Percentiles rank a stretch among this genome's conserved stretches.
phyloP scores from a whole-genome alignment of 2,329 filamentous ascomycete species.

The Aspergillus tamarii region DNA sequence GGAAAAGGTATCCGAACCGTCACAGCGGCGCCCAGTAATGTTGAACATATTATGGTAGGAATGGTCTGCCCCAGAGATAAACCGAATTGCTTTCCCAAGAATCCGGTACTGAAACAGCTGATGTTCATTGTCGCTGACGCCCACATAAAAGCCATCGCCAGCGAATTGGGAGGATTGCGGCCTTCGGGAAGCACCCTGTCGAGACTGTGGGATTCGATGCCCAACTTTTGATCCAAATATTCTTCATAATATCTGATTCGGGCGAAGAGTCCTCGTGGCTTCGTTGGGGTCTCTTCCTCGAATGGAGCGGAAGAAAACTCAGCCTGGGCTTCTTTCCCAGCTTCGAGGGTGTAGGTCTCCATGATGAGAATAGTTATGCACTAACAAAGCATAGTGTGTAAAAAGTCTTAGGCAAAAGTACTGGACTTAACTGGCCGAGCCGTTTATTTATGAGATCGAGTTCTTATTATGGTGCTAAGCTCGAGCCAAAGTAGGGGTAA shows the following conservation, averaged over 20 bases:
- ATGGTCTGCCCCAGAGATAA: constrained; percentile 51
- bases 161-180: constrained; percentile 39
- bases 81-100: constrained; percentile 55
- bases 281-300: constrained; percentile 17
- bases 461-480: background rate
- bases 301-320: constrained; percentile 18
- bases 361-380: background rate
- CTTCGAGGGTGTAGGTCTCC: constrained; percentile 15
- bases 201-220: constrained; percentile 54
- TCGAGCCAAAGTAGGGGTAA: constrained; percentile 1
- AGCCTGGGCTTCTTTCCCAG: constrained; percentile 17
- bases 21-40: constrained; percentile 47
- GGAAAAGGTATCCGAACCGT: constrained; percentile 16
- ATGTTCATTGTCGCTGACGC: constrained; percentile 56
- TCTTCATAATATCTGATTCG: constrained; percentile 46
- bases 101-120: constrained; percentile 56
- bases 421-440: background rate
- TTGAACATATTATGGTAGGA: constrained; percentile 51
- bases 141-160: constrained; percentile 58
- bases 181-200: constrained; percentile 47
- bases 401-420: background rate
- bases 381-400: background rate
- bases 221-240: constrained; percentile 51
- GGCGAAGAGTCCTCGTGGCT: constrained; percentile 21
- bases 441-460: background rate